A percentile compares a stretch with the other conserved stretches of the same genome.
Evolutionary conservation across 345 rosid genomes (phyloP).

Genomic region (Citrus sp.): DNA sequence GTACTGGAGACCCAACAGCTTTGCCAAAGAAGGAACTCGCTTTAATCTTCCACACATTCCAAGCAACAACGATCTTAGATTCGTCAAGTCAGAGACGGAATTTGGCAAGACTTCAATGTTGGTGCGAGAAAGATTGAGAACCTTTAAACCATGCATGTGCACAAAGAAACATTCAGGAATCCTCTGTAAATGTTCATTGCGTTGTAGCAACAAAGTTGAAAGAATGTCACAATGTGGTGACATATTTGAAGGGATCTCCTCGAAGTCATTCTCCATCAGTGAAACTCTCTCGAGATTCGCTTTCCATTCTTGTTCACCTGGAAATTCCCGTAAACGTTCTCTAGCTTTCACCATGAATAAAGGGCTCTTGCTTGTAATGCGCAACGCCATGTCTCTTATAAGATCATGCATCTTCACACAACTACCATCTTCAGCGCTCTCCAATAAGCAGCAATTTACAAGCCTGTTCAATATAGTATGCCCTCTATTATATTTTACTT

Average conservation of each 20-base stretch:
- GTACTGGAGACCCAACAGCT: neutral
- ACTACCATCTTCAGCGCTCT: constrained; percentile 16
- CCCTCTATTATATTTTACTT: too few relatives aligned
- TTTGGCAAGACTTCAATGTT: too few relatives aligned
- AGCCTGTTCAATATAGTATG: neutral
- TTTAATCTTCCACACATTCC: accelerated
- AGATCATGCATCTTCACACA: constrained; percentile 4
- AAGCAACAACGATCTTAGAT: constrained; percentile 16
- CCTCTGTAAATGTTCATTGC: neutral
- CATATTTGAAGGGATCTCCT: too few relatives aligned
- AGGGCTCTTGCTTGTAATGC: neutral
- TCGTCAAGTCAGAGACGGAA: neutral
- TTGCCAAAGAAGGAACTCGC: neutral
- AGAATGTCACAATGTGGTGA: too few relatives aligned
- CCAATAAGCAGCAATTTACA: neutral
- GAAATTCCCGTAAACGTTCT: neutral
- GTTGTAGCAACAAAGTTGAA: neutral
- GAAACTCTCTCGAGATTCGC: too few relatives aligned
- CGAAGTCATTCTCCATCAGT: too few relatives aligned
- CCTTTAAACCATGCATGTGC: neutral
- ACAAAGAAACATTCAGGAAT: constrained; percentile 15
- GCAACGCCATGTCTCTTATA: too few relatives aligned
- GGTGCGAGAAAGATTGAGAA: neutral
- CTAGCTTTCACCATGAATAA: constrained; percentile 11
- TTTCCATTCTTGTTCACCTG: neutral